Evolutionary conservation across 2,329 filamentous ascomycete species (phyloP), one percentile per base, ranked within the genome.

Genomic region (Penicillium hesseltinei): DNA sequence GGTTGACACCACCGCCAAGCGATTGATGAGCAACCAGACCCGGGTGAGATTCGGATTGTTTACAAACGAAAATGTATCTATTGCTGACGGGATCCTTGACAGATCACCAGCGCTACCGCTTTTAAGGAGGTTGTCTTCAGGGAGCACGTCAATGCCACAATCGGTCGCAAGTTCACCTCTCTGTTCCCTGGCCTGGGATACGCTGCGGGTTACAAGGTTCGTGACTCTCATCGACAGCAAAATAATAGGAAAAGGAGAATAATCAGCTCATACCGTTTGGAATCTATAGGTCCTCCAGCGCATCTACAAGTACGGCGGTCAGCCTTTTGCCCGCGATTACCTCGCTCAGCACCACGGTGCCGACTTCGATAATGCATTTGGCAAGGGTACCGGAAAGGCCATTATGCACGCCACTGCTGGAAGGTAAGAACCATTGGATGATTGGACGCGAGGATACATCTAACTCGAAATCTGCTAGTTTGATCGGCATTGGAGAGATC

Each of bases 1-100:
- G 90, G 91, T 99, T 75, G 94, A 99, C 79, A 99, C 94, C 50
- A 97, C 95, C 71, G 93, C 94, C 63, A 99, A 99, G 84, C 91
- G 94, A 67, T 86, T 99, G 78, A 99, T 99, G 94, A 97, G 92
- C 86, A 97, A 99, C 79, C 89, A 96, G 76, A 86, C 86, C 73
- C 90, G 82, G 79, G 84, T 90, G 75, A 67, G 77, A 65, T 50
- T 54, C 35, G 42, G 29, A 51, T 38, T 47, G 56, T 27, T 21
- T 40, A 45, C 56, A 45, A 44, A 33, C 31, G 33, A 47, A 19
- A 53, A 35, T 31, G 40, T 31, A 17, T 42, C 27, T 29, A 25
- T 59, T 46, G 40, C 44, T 60, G 46, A 61, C 40, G 39, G 29
- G 48, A 45, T 50, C 9, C 23, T 38, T 36, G 62, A 66, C 66